phyloP scores from a whole-genome alignment of 2,329 filamentous ascomycete species.

The Bisporella sp. region DNA sequence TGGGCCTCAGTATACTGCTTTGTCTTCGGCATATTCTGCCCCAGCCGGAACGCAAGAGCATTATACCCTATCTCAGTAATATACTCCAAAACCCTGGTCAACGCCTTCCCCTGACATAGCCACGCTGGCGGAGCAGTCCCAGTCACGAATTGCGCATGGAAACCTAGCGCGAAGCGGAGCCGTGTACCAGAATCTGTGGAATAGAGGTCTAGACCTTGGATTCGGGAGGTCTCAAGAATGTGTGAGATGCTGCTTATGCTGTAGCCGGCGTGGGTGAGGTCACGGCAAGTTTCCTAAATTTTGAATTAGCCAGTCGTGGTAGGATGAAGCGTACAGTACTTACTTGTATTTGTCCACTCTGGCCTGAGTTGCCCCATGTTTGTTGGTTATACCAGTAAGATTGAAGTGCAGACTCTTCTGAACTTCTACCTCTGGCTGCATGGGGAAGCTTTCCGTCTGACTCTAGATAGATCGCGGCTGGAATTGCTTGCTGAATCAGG shows the following conservation, averaged over 20 bases:
- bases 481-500: slow-evolving; percentile 19
- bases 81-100: slow-evolving; percentile 8
- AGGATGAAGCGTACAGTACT: not conserved
- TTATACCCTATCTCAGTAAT: slow-evolving; percentile 24
- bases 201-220: slow-evolving; percentile 23
- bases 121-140: slow-evolving; percentile 11
- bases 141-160: slow-evolving; percentile 11
- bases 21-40: slow-evolving; percentile 20
- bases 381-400: slow-evolving; percentile 7
- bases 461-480: slow-evolving; percentile 23
- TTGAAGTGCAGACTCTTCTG: slow-evolving; percentile 3
- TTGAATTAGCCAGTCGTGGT: no score
- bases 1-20: slow-evolving; percentile 8
- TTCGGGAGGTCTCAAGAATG: slow-evolving; percentile 23
- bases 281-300: slow-evolving; percentile 24
- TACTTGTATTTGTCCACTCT: slow-evolving; percentile 10
- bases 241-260: slow-evolving; percentile 23
- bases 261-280: slow-evolving; percentile 23
- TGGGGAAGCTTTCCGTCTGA: slow-evolving; percentile 17
- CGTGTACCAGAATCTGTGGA: slow-evolving; percentile 15
- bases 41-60: slow-evolving; percentile 15
- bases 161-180: slow-evolving; percentile 17
- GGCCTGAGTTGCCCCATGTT: slow-evolving; percentile 6
- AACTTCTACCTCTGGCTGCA: slow-evolving; percentile 4
- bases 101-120: slow-evolving; percentile 14